A percentile compares a stretch with the other conserved stretches of the same genome.
Conservation (phyloP, 805 yeast genomes). For the Starmera quercuum region DNA sequence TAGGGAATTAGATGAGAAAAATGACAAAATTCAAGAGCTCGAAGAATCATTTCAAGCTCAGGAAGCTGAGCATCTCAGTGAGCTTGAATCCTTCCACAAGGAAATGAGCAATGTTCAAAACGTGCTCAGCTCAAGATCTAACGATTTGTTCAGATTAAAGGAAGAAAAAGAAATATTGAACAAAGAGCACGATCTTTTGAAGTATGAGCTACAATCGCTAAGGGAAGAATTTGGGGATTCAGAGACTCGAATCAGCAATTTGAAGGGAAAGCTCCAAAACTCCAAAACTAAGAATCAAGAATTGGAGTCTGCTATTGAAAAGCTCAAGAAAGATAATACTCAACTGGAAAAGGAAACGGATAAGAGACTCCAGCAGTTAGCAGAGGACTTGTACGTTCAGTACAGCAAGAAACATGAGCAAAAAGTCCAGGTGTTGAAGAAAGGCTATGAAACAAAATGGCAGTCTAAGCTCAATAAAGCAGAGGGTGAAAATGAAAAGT, state of each 20-base stretch:
- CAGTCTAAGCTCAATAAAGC: constrained; percentile 34
- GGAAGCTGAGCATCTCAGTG: constrained; percentile 29
- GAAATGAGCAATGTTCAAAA: constrained; percentile 26
- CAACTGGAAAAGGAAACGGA: constrained; percentile 42
- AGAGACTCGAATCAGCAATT: constrained; percentile 16
- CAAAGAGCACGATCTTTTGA: constrained; percentile 18
- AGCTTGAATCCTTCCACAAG: constrained; percentile 26
- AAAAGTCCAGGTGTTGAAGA: constrained; percentile 55
- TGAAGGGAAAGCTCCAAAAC: constrained; percentile 12
- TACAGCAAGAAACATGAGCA: constrained; percentile 73
- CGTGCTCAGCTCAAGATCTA: constrained; percentile 21
- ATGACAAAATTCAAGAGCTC: constrained; percentile 17
- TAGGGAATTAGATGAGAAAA: constrained; percentile 12
- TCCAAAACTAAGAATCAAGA: constrained; percentile 11
- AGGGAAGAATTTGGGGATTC: constrained; percentile 17
- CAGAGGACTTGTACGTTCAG: constrained; percentile 64
- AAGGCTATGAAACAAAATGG: constrained; percentile 50
- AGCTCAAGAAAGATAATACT: constrained; percentile 25
- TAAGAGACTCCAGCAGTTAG: constrained; percentile 49
- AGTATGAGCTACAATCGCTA: constrained; percentile 16
- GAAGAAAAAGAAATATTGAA: constrained; percentile 17
- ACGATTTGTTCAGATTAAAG: constrained; percentile 17
- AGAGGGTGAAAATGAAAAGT: constrained; percentile 34
- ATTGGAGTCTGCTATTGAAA: constrained; percentile 19
- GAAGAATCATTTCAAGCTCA: constrained; percentile 23